Conservation (phyloP, 2,329 filamentous ascomycete species). For the Phoma herbarum region DNA sequence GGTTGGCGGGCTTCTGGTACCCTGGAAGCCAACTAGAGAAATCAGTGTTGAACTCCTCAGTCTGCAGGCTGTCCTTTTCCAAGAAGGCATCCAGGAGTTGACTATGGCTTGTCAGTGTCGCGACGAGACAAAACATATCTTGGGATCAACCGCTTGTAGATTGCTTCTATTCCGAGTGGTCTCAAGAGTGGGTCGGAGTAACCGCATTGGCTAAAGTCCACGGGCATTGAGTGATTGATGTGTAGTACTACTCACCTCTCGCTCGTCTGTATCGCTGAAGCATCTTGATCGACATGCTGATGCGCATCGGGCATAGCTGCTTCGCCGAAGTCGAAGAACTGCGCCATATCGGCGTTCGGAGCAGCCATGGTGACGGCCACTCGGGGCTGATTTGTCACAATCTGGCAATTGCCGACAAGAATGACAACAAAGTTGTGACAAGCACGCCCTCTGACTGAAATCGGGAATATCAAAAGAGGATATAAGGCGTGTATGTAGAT, state of each 20-base stretch:
- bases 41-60: slow-evolving; percentile 49
- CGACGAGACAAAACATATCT: background rate
- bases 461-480: slow-evolving; percentile 21
- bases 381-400: slow-evolving; percentile 9
- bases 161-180: background rate
- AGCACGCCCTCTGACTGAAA: slow-evolving; percentile 26
- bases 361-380: slow-evolving; percentile 36
- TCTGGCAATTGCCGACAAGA: background rate
- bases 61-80: slow-evolving; percentile 15
- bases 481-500: slow-evolving; percentile 34
- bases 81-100: slow-evolving; percentile 9
- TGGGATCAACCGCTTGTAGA: background rate
- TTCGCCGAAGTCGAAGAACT: slow-evolving; percentile 53
- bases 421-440: slow-evolving; percentile 17
- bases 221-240: background rate
- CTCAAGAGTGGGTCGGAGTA: background rate
- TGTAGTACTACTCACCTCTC: slow-evolving; percentile 27
- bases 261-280: slow-evolving; percentile 7
- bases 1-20: slow-evolving; percentile 56
- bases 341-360: slow-evolving; percentile 45
- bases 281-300: slow-evolving; percentile 19
- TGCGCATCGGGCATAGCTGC: slow-evolving; percentile 43
- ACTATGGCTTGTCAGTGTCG: slow-evolving; percentile 5
- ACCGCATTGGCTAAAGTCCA: background rate
- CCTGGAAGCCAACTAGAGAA: slow-evolving; percentile 58